These are phyloP conservation scores for Forsythia viridissima DNA, from an alignment of 257 asterid species.

Conservation along the genomic window DNA sequence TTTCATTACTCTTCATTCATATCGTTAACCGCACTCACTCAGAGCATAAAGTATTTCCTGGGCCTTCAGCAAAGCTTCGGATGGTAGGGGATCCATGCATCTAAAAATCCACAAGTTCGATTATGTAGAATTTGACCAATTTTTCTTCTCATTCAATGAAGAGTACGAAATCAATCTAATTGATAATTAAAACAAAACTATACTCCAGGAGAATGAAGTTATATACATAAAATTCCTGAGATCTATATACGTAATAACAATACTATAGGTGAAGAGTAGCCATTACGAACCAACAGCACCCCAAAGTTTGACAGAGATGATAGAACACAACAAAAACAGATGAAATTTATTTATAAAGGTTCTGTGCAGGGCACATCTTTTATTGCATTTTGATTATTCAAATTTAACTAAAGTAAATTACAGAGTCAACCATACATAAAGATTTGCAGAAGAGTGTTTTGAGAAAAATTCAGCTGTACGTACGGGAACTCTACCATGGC, in stretches of 20 bases:
- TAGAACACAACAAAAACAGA: neutral
- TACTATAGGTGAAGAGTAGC: too few relatives aligned
- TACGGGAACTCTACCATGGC: neutral
- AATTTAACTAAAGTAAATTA: neutral
- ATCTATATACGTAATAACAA: too few relatives aligned
- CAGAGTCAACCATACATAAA: neutral
- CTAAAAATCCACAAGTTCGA: too few relatives aligned
- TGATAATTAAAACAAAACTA: too few relatives aligned
- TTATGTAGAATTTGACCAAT: too few relatives aligned
- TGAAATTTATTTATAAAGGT: neutral
- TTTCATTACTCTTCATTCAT: too few relatives aligned
- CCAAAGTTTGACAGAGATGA: too few relatives aligned
- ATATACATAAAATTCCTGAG: too few relatives aligned
- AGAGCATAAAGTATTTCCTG: constrained; percentile 83
- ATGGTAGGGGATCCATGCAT: constrained; percentile 90
- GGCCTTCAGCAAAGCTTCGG: constrained; percentile 91
- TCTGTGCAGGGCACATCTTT: neutral
- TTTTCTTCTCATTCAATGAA: too few relatives aligned
- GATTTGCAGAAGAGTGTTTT: neutral
- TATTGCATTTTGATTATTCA: neutral
- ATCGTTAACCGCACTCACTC: constrained; percentile 17
- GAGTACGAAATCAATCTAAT: too few relatives aligned
- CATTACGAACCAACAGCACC: too few relatives aligned
- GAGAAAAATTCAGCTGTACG: neutral
- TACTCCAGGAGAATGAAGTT: too few relatives aligned